A percentile compares a stretch with the other conserved stretches of the same genome.
phyloP scores from a whole-genome alignment of 192 early-diverging fungal species.

The Gaertneriomyces semiglobifer region DNA sequence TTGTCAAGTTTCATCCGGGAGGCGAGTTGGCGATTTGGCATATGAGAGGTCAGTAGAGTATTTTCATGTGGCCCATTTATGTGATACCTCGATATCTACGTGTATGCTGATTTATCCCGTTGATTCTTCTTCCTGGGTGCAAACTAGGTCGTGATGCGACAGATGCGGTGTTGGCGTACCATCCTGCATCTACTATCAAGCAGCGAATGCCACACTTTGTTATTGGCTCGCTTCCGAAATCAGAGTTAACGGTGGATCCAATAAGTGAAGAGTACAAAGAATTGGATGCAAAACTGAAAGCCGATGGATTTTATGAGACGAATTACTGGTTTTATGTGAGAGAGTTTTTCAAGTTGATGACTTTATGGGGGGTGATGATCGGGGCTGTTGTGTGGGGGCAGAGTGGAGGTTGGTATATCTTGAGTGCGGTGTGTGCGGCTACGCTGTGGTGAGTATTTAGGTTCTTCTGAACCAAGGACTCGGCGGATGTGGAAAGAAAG shows the following conservation, averaged over 20 bases:
- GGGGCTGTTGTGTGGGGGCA: constrained; percentile 29
- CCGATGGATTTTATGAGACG: constrained; percentile 64
- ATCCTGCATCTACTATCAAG: constrained; percentile 77
- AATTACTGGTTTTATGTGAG: constrained; percentile 51
- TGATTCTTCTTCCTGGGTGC: background rate
- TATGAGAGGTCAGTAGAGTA: constrained; percentile 39
- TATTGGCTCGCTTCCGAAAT: constrained; percentile 62
- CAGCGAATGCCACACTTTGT: constrained; percentile 74
- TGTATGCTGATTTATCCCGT: constrained; percentile 5
- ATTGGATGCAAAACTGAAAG: constrained; percentile 64
- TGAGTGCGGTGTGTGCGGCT: constrained; percentile 50
- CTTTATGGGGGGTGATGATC: constrained; percentile 34
- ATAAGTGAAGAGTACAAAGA: constrained; percentile 53
- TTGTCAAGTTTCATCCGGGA: constrained; percentile 78
- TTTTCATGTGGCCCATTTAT: background rate
- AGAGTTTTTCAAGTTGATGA: constrained; percentile 45
- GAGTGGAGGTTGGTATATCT: constrained; percentile 1
- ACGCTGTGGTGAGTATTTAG: constrained; percentile 42
- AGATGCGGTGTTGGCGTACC: constrained; percentile 80
- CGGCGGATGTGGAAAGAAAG: too few species aligned
- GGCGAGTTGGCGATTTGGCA: constrained; percentile 85
- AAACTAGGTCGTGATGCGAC: constrained; percentile 70
- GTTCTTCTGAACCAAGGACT: too few species aligned
- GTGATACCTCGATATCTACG: background rate
- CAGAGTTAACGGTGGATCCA: background rate